phyloP scores from a whole-genome alignment of 208 protist species.

The Trypanosoma scelopori region DNA sequence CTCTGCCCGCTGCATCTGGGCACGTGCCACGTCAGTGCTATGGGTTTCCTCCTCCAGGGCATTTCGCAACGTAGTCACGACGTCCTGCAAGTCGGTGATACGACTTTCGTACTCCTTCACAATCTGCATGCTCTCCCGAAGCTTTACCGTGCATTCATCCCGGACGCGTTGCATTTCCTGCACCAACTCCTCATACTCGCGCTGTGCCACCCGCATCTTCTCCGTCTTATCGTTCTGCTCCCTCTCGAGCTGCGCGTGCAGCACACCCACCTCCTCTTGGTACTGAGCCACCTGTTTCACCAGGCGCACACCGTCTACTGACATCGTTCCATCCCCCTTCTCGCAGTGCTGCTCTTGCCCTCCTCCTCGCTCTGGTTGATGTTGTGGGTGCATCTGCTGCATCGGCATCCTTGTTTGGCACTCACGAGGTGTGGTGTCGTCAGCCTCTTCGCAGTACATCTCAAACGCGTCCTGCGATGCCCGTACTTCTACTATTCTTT shows the following conservation, averaged over 20 bases:
- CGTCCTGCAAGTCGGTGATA: conserved; percentile 59
- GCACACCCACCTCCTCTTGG: conserved; percentile 44
- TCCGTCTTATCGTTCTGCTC: conserved; percentile 22
- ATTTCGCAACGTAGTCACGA: conserved; percentile 51
- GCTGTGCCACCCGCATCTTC: conserved; percentile 22
- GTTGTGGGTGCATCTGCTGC: background rate
- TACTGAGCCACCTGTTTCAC: conserved; percentile 46
- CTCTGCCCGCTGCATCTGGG: conserved; percentile 37
- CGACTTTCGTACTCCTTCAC: conserved; percentile 50
- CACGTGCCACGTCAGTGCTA: conserved; percentile 46
- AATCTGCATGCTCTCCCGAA: conserved; percentile 38
- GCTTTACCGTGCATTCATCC: conserved; percentile 35
- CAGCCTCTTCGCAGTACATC: conserved; percentile 26
- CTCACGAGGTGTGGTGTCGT: conserved; percentile 6
- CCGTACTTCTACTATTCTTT: conserved; percentile 42
- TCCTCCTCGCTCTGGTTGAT: background rate
- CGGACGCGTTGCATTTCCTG: conserved; percentile 24
- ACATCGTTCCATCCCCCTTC: too few relatives aligned
- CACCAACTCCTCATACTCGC: conserved; percentile 27
- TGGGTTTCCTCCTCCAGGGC: conserved; percentile 60
- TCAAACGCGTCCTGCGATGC: conserved; percentile 27
- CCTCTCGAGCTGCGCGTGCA: conserved; percentile 45
- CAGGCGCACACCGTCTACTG: conserved; percentile 15
- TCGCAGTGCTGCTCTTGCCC: background rate
- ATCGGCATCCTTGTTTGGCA: background rate